phyloP scores from a whole-genome alignment of 768 basidiomycete genomes.

The Amanita jacksonii region DNA sequence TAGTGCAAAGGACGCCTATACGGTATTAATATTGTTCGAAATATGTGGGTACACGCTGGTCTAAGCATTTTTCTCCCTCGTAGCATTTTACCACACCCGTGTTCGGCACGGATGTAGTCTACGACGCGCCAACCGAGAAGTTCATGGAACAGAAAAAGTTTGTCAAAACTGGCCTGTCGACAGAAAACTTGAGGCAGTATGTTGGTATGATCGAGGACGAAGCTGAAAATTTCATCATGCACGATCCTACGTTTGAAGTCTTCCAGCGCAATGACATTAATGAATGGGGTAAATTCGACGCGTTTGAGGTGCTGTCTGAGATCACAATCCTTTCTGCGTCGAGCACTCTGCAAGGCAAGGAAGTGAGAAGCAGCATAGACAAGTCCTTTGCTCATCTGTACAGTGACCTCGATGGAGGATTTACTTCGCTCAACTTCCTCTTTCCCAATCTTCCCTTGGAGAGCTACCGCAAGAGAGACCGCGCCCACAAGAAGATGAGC shows the following conservation, averaged over 20 bases:
- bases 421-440: conserved; percentile 92
- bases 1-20: conserved; percentile 96
- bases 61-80: conserved; percentile 1
- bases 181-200: conserved; percentile 84
- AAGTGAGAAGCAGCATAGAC: conserved; percentile 73
- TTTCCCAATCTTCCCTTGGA: conserved; percentile 90
- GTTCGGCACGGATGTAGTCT: conserved; percentile 96
- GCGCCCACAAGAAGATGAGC: conserved; percentile 88
- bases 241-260: conserved; percentile 51
- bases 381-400: conserved; percentile 79
- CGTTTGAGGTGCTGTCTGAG: conserved; percentile 64
- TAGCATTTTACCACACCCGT: conserved; percentile 90
- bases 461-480: conserved; percentile 82
- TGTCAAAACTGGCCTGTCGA: conserved; percentile 90
- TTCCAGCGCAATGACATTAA: conserved; percentile 59
- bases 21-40: conserved; percentile 28
- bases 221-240: conserved; percentile 58
- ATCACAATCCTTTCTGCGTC: conserved; percentile 94
- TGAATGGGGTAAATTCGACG: conserved; percentile 75
- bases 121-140: conserved; percentile 91
- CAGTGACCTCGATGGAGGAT: conserved; percentile 89
- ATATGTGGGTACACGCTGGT: neutral
- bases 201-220: conserved; percentile 73
- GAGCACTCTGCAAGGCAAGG: conserved; percentile 86
- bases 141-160: conserved; percentile 99